Evolutionary conservation across 768 basidiomycete species (phyloP).

Genomic region (Chlorophyllum brunneum): DNA sequence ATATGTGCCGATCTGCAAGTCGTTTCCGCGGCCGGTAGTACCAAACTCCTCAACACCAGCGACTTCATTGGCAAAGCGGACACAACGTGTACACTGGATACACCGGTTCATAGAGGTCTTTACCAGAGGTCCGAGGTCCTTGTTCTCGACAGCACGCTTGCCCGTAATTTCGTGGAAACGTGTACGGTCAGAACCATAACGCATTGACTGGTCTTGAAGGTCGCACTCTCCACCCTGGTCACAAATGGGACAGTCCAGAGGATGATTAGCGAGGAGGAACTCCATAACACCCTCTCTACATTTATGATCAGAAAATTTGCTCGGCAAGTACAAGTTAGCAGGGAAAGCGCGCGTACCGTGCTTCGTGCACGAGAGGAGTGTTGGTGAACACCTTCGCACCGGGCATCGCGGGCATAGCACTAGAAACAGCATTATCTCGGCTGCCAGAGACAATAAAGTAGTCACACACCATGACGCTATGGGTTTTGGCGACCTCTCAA

Average conservation of each 20-base stretch:
- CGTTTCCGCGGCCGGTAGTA: slow-evolving; percentile 95
- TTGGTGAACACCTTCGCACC: slow-evolving; percentile 92
- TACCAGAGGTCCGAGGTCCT: slow-evolving; percentile 95
- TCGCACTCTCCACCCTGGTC: slow-evolving; percentile 99
- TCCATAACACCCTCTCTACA: slow-evolving; percentile 97
- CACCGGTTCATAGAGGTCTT: slow-evolving; percentile 99
- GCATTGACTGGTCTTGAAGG: slow-evolving; percentile 98
- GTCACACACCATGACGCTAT: slow-evolving; percentile 79
- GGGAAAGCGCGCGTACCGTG: slow-evolving; percentile 43
- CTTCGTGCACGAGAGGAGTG: slow-evolving; percentile 86
- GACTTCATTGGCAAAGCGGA: slow-evolving; percentile 98
- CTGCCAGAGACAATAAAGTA: not conserved
- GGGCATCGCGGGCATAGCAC: slow-evolving; percentile 97
- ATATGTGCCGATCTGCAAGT: slow-evolving; percentile 98
- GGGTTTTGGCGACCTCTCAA: slow-evolving; percentile 92
- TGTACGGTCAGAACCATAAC: slow-evolving; percentile 95
- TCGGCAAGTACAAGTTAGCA: not conserved
- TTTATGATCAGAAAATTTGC: slow-evolving; percentile 17
- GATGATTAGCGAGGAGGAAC: slow-evolving; percentile 95
- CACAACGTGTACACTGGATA: slow-evolving; percentile 99
- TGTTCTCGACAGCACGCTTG: slow-evolving; percentile 97
- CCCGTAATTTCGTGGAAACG: slow-evolving; percentile 98
- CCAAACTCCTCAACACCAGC: slow-evolving; percentile 98
- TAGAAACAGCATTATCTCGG: slow-evolving; percentile 23
- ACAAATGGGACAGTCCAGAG: slow-evolving; percentile 97